These are phyloP conservation scores for Paspalum vaginatum DNA, from an alignment of 176 grass and related monocot species.

Conservation along the genomic window DNA sequence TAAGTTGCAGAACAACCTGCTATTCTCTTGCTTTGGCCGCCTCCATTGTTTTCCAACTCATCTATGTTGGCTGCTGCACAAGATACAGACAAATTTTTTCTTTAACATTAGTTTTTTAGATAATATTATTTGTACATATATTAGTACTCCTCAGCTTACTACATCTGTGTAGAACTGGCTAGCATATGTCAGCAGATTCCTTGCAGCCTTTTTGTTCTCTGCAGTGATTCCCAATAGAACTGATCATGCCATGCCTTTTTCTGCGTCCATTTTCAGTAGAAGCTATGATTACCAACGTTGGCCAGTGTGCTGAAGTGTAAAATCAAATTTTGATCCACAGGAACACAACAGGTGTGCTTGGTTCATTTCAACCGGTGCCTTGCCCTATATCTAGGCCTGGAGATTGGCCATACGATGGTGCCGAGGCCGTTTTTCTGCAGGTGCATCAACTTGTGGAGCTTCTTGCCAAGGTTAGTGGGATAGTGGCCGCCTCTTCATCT, in stretches of 20 bases:
- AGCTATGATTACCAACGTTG: neutral
- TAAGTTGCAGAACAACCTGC: neutral
- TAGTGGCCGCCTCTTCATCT: neutral
- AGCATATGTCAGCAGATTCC: neutral
- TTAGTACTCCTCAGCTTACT: too few species aligned
- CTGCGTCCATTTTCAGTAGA: too few species aligned
- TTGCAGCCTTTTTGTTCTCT: too few species aligned
- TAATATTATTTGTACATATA: neutral
- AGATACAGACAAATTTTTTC: neutral
- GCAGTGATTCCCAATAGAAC: too few species aligned
- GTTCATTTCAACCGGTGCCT: neutral
- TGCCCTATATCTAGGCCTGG: neutral
- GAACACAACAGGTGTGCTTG: neutral
- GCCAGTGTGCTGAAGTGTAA: neutral
- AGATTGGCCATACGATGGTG: neutral
- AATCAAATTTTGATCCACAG: neutral
- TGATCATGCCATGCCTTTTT: too few species aligned
- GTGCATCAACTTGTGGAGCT: neutral
- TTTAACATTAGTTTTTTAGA: neutral
- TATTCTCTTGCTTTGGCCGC: conserved; percentile 11
- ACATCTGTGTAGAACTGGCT: neutral
- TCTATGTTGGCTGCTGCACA: neutral
- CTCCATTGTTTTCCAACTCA: neutral
- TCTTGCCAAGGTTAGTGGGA: conserved; percentile 17
- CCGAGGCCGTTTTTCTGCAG: conserved; percentile 9